A percentile compares a stretch with the other conserved stretches of the same genome.
phyloP scores from a whole-genome alignment of 495 filamentous ascomycete species.

The Talaromyces proteolyticus region DNA sequence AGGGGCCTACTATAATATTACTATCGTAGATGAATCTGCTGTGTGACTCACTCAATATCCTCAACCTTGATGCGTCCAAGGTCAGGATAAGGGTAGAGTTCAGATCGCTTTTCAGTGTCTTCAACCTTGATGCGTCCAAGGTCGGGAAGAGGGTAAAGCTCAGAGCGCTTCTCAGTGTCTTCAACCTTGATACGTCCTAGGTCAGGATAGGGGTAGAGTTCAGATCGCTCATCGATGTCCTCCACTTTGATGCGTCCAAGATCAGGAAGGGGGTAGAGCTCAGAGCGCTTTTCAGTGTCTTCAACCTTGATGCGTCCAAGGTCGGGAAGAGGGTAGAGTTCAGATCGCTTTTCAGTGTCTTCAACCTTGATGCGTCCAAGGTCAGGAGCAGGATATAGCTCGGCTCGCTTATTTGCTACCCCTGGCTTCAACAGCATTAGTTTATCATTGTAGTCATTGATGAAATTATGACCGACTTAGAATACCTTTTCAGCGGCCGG shows the following conservation, averaged over 20 bases:
- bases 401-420: not conserved
- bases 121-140: not conserved
- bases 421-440: not conserved
- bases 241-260: not conserved
- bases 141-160: not conserved
- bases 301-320: not conserved
- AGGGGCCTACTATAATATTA: too few species aligned
- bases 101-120: not conserved
- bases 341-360: not conserved
- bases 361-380: not conserved
- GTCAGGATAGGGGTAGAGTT: not conserved
- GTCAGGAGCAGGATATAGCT: not conserved
- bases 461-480: not conserved
- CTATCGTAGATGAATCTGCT: too few species aligned
- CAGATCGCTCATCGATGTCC: not conserved
- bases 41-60: not conserved
- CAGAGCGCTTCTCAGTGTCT: not conserved
- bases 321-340: not conserved
- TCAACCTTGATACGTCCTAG: not conserved
- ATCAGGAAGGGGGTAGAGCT: not conserved
- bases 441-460: not conserved
- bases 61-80: not conserved
- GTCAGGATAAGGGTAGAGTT: not conserved
- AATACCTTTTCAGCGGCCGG: not conserved
- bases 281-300: not conserved